A percentile compares a stretch with the other conserved stretches of the same genome.
phyloP scores from a whole-genome alignment of 2,329 filamentous ascomycete species.

The Epichloe scottii region DNA sequence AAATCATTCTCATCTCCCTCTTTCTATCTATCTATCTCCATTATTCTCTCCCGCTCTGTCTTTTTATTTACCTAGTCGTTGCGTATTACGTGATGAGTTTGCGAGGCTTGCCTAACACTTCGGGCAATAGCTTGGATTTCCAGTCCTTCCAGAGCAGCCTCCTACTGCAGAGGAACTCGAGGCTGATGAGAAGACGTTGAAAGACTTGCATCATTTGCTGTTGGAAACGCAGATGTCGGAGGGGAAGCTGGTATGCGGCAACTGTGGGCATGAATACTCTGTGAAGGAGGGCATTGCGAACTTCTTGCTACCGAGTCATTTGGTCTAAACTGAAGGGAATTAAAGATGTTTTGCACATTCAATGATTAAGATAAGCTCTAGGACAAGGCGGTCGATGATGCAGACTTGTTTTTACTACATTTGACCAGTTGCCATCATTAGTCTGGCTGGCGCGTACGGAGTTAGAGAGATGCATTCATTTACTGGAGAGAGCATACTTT shows the following conservation, averaged over 20 bases:
- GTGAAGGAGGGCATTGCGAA: conserved; percentile 96
- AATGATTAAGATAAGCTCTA: neutral
- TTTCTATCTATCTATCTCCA: too few species aligned
- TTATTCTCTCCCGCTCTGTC: too few species aligned
- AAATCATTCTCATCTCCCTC: too few species aligned
- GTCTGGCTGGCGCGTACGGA: conserved; percentile 1
- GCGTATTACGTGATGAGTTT: too few species aligned
- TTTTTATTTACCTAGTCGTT: too few species aligned
- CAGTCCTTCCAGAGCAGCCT: conserved; percentile 52
- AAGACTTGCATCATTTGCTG: conserved; percentile 68
- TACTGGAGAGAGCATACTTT: neutral
- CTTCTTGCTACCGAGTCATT: conserved; percentile 83
- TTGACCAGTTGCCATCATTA: neutral
- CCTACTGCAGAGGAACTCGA: conserved; percentile 51
- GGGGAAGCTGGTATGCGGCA: conserved; percentile 80
- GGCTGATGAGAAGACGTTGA: conserved; percentile 55
- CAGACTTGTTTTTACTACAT: neutral
- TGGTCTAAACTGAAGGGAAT: conserved; percentile 37
- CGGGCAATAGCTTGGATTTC: conserved; percentile 58
- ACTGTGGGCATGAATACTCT: conserved; percentile 86
- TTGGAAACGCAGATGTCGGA: conserved; percentile 83
- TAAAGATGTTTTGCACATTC: neutral
- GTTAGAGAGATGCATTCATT: neutral
- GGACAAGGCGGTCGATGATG: neutral
- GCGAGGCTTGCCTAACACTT: too few species aligned